Percentiles rank a stretch among this genome's conserved stretches.
Conservation (phyloP, 2,329 filamentous ascomycete genomes). For the Phaeosphaeriaceae sp. region DNA sequence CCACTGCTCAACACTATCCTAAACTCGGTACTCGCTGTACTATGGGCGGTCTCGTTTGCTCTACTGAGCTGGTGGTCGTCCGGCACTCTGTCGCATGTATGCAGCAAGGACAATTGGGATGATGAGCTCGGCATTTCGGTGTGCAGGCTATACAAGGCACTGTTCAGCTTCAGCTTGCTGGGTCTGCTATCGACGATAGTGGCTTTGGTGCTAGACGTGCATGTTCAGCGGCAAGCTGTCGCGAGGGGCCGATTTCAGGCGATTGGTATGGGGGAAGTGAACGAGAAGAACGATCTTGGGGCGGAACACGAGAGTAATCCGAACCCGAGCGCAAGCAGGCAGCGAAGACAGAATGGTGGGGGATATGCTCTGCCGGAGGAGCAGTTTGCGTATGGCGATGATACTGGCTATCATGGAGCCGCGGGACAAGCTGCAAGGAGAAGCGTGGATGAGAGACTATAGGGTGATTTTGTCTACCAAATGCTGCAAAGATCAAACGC, state of each 20-base stretch:
- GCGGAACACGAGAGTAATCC: slow-evolving; percentile 28
- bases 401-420: slow-evolving; percentile 51
- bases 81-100: slow-evolving; percentile 60
- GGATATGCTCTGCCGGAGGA: slow-evolving; percentile 52
- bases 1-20: slow-evolving; percentile 59
- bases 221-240: slow-evolving; percentile 51
- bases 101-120: slow-evolving; percentile 60
- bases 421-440: slow-evolving; percentile 21
- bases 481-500: slow-evolving; percentile 20
- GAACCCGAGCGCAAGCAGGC: slow-evolving; percentile 26
- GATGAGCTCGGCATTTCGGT: slow-evolving; percentile 62
- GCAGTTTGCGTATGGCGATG: slow-evolving; percentile 52
- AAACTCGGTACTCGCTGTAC: slow-evolving; percentile 56
- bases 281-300: slow-evolving; percentile 31
- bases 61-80: slow-evolving; percentile 63
- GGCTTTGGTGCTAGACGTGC: slow-evolving; percentile 59
- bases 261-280: slow-evolving; percentile 51
- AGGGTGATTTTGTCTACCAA: background rate
- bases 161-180: slow-evolving; percentile 63
- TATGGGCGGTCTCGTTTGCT: slow-evolving; percentile 61
- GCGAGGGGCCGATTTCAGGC: slow-evolving; percentile 57
- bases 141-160: slow-evolving; percentile 65
- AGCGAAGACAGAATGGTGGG: slow-evolving; percentile 23
- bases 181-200: slow-evolving; percentile 57
- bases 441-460: slow-evolving; percentile 23